Evolutionary conservation across 768 basidiomycete species (phyloP).

Genomic region (Macrolepiota fuliginosa): DNA sequence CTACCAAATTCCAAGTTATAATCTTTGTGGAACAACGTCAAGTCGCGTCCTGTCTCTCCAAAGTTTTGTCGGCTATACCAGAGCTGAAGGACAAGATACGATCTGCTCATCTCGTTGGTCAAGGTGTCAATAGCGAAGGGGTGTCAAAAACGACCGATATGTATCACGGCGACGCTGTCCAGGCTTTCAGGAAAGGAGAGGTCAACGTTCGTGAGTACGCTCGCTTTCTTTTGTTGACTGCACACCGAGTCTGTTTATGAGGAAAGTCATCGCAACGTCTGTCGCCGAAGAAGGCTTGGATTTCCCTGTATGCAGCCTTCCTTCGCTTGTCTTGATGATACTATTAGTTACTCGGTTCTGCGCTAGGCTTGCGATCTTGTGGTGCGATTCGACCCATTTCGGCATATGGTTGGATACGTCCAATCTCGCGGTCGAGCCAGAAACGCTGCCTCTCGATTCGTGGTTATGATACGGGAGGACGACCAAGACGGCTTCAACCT

Average conservation of each 20-base stretch:
- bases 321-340: background rate
- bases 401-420: conserved; percentile 84
- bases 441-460: conserved; percentile 70
- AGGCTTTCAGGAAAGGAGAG: conserved; percentile 58
- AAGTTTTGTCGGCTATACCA: conserved; percentile 58
- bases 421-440: conserved; percentile 88
- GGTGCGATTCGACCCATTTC: conserved; percentile 78
- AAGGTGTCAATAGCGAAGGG: conserved; percentile 49
- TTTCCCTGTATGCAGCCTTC: conserved; percentile 59
- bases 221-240: background rate
- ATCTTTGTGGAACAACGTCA: conserved; percentile 88
- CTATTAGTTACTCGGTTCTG: conserved; percentile 7
- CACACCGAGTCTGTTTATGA: conserved; percentile 5
- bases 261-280: conserved; percentile 72
- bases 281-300: conserved; percentile 94
- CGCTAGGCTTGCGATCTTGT: conserved; percentile 81
- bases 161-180: conserved; percentile 58
- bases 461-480: conserved; percentile 75
- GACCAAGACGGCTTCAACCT: conserved; percentile 51
- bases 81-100: conserved; percentile 54
- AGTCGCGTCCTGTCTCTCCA: conserved; percentile 67
- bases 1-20: conserved; percentile 70
- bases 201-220: conserved; percentile 63
- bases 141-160: conserved; percentile 36
- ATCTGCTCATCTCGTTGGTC: conserved; percentile 69